Evolutionary conservation across 2,329 filamentous ascomycete genomes (phyloP), one percentile per base, ranked within the genome.

Genomic region (Pleomassaria siparia): DNA sequence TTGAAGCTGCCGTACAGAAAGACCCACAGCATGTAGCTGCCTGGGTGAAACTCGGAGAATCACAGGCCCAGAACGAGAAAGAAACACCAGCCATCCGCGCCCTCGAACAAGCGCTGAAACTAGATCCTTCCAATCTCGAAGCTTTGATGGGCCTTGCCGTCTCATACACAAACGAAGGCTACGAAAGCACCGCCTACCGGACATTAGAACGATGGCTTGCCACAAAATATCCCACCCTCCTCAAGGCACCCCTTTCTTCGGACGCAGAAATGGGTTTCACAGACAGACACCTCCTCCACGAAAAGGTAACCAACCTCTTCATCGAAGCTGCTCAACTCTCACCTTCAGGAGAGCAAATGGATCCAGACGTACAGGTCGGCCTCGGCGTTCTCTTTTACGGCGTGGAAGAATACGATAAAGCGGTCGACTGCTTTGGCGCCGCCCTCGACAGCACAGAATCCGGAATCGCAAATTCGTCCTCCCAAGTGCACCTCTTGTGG

Each of bases 21-120:
- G 85, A 96, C 53, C 83, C 90, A 0, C 79, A 87, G 45, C 92
- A 97, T 69, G 84, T 92, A 29, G 88, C 95, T 45, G 94, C 94
- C 2, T 99, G 94, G 94, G 89, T 91, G 9, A 87, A 91, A 62
- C 82, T 99, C 25, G 94, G 94, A 44, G 86, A 87, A 44, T 89
- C 91, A 15, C 94, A 99, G 74, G 94, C 94, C 16, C 94, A 99
- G 71, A 99, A 99, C 71, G 94, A 99, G 72, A 99, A 99, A 75
- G 94, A 99, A 72, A 88, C 90, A 8, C 92, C 94, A 0, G 94
- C 94, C 2, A 96, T 99, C 56, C 86, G 94, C 26, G 94, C 94
- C 2, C 78, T 97, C 50, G 92, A 97, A 72, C 88, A 94, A 68
- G 91, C 92, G 1, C 75, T 96, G 54, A 92, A 91, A 71, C 78